A percentile compares a stretch with the other conserved stretches of the same genome.
phyloP scores from a whole-genome alignment of 2,329 filamentous ascomycete genomes.

The Sporothrix luriei region DNA sequence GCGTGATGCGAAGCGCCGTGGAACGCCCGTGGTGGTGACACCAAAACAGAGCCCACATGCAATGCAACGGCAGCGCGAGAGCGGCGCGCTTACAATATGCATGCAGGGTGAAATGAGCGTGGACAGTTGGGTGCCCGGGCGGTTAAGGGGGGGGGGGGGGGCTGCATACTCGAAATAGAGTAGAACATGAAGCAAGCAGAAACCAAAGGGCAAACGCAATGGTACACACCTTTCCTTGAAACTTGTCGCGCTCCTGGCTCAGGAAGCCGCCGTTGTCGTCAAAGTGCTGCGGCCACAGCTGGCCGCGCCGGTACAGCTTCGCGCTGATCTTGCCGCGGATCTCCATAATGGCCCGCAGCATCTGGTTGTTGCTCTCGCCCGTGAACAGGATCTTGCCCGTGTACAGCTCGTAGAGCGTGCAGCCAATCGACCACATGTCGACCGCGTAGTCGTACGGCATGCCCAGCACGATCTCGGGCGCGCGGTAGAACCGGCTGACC shows the following conservation, averaged over 20 bases:
- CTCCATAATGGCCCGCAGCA: conserved; percentile 96
- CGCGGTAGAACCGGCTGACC: conserved; percentile 95
- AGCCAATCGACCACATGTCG: conserved; percentile 97
- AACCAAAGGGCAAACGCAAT: conserved; percentile 9
- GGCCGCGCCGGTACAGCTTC: conserved; percentile 82
- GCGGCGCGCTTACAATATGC: conserved; percentile 27
- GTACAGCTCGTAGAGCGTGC: conserved; percentile 94
- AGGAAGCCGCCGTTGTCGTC: conserved; percentile 82
- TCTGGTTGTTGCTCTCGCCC: conserved; percentile 95
- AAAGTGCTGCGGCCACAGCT: conserved; percentile 76
- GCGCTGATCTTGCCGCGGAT: conserved; percentile 88
- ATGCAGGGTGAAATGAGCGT: conserved; percentile 5
- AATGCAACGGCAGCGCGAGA: background rate
- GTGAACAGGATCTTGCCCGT: conserved; percentile 97
- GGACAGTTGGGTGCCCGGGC: background rate
- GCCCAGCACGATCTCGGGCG: conserved; percentile 95
- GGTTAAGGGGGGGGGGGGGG: background rate
- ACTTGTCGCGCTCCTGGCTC: conserved; percentile 82
- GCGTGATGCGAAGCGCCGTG: too few species aligned
- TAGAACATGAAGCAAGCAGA: background rate
- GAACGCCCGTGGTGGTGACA: too few species aligned
- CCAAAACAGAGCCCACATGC: too few species aligned
- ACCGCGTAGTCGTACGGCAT: conserved; percentile 93
- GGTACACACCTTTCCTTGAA: conserved; percentile 74
- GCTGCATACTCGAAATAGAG: background rate